These are phyloP conservation scores for Chalciporus sphaerocephalus DNA, from an alignment of 768 basidiomycete genomes.

Conservation along the genomic window DNA sequence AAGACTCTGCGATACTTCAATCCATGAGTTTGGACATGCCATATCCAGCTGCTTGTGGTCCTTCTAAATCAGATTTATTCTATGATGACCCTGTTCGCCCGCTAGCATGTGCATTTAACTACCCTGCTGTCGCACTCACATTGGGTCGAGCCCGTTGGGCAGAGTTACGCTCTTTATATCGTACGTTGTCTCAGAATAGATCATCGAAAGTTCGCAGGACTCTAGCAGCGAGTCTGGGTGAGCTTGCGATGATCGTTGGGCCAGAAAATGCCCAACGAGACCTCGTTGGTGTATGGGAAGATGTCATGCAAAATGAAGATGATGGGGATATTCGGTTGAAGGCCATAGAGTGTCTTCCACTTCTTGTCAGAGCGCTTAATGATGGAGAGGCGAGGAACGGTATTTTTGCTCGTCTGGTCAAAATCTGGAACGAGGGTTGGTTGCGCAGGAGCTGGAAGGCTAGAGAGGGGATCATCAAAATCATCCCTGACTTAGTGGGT, in stretches of 20 bases:
- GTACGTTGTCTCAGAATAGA: slow-evolving; percentile 56
- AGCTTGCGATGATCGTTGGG: slow-evolving; percentile 83
- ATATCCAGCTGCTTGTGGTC: slow-evolving; percentile 14
- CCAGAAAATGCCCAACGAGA: slow-evolving; percentile 61
- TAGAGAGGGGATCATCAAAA: slow-evolving; percentile 61
- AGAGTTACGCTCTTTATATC: slow-evolving; percentile 65
- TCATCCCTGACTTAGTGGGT: slow-evolving; percentile 49
- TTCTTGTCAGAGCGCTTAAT: slow-evolving; percentile 53
- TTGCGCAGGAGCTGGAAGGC: slow-evolving; percentile 77
- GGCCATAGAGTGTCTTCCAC: slow-evolving; percentile 60
- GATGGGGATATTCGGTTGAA: slow-evolving; percentile 69
- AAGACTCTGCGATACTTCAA: slow-evolving; percentile 37
- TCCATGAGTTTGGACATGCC: slow-evolving; percentile 9
- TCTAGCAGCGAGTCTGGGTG: slow-evolving; percentile 84
- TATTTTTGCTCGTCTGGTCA: slow-evolving; percentile 45
- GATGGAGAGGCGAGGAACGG: slow-evolving; percentile 40
- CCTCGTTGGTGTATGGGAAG: slow-evolving; percentile 69
- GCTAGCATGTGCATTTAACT: slow-evolving; percentile 82
- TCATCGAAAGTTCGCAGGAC: slow-evolving; percentile 67
- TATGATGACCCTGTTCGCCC: slow-evolving; percentile 67
- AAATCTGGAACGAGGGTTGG: slow-evolving; percentile 53
- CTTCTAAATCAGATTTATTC: slow-evolving; percentile 39
- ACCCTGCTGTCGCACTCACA: slow-evolving; percentile 84
- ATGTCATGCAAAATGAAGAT: slow-evolving; percentile 48
- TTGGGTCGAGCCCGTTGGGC: slow-evolving; percentile 74